These are phyloP conservation scores for Sordaria brevicollis DNA, from an alignment of 495 filamentous ascomycete species.

Conservation along the genomic window DNA sequence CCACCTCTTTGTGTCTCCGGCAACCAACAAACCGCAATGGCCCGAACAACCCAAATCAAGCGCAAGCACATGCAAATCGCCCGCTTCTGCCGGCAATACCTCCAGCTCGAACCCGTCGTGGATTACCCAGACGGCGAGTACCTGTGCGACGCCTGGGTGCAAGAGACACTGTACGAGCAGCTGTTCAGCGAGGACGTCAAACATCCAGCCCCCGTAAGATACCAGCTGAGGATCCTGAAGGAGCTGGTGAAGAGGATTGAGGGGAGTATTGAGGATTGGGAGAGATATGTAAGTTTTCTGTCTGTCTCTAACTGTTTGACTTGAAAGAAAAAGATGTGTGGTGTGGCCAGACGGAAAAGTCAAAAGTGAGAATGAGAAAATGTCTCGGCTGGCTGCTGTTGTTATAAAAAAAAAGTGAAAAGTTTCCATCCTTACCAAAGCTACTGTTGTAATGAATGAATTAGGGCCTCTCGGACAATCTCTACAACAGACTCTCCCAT, in stretches of 20 bases:
- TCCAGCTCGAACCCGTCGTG: slow-evolving; percentile 27
- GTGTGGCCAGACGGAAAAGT: background rate
- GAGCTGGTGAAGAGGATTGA: slow-evolving; percentile 55
- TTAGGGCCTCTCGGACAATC: slow-evolving; percentile 67
- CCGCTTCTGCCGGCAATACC: slow-evolving; percentile 33
- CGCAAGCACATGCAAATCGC: slow-evolving; percentile 4
- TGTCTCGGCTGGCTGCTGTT: background rate
- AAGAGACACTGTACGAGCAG: slow-evolving; percentile 49
- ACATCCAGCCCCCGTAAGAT: slow-evolving; percentile 51
- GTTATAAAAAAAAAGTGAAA: background rate
- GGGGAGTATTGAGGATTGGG: slow-evolving; percentile 58
- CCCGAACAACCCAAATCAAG: background rate
- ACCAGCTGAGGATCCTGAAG: slow-evolving; percentile 65
- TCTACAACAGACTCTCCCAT: slow-evolving; percentile 50
- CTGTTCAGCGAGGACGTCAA: slow-evolving; percentile 50
- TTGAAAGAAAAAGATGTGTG: background rate
- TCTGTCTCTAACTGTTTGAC: background rate
- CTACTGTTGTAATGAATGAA: background rate
- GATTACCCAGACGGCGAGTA: slow-evolving; percentile 22
- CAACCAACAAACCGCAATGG: background rate
- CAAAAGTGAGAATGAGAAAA: background rate
- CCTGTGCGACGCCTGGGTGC: slow-evolving; percentile 35
- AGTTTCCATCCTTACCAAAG: slow-evolving; percentile 9
- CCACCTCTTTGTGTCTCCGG: background rate
- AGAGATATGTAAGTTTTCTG: slow-evolving; percentile 72